phyloP scores from a whole-genome alignment of 2,329 filamentous ascomycete species.

The Fusarium pseudocircinatum region DNA sequence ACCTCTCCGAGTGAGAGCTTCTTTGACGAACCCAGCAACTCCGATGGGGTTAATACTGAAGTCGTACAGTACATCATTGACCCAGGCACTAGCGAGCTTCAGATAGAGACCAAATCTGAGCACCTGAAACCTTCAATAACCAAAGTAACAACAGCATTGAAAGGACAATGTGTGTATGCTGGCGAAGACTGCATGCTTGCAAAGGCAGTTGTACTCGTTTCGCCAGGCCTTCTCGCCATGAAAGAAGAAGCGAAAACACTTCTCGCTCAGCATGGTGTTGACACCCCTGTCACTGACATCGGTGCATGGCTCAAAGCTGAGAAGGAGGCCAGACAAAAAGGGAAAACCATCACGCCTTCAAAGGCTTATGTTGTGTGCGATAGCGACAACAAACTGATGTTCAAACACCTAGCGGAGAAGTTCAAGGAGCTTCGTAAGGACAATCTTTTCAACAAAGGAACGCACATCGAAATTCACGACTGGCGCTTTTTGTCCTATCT shows the following conservation, averaged over 20 bases:
- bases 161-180: constrained; percentile 46
- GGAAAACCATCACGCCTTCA: not conserved
- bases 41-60: constrained; percentile 6
- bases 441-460: constrained; percentile 40
- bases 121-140: not conserved
- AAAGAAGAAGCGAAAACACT: constrained; percentile 50
- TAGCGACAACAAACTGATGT: constrained; percentile 45
- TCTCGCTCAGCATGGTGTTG: constrained; percentile 55
- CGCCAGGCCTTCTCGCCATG: constrained; percentile 51
- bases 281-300: constrained; percentile 47
- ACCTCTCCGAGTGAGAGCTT: not conserved
- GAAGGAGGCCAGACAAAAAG: not conserved
- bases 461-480: constrained; percentile 54
- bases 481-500: constrained; percentile 58
- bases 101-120: not conserved
- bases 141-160: not conserved
- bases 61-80: not conserved
- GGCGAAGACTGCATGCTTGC: constrained; percentile 51
- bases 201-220: constrained; percentile 52
- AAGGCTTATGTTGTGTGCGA: constrained; percentile 56
- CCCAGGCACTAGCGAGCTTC: not conserved
- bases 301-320: constrained; percentile 47
- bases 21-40: not conserved
- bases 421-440: constrained; percentile 46
- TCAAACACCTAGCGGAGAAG: constrained; percentile 45